Evolutionary conservation across 345 rosid genomes (phyloP).

Genomic region (Tarenaya hassleriana): DNA sequence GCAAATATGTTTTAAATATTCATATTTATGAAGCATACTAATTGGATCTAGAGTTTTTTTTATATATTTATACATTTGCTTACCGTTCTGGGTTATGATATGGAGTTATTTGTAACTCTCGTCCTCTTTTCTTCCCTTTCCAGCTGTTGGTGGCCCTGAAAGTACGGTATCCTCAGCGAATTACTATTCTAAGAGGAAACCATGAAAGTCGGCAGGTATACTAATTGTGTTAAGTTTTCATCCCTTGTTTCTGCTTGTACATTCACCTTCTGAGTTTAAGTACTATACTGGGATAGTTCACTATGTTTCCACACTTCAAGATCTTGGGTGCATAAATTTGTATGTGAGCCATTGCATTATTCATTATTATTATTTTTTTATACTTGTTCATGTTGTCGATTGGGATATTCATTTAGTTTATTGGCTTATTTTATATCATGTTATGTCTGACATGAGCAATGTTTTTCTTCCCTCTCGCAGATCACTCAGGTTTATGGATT

Average conservation of each 20-base stretch:
- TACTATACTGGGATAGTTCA: not conserved
- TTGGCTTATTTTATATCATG: slow-evolving; percentile 1
- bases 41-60: not conserved
- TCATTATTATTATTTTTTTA: not conserved
- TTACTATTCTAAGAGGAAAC: slow-evolving; percentile 95
- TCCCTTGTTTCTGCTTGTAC: slow-evolving; percentile 2
- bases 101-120: not conserved
- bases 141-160: slow-evolving; percentile 87
- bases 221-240: not conserved
- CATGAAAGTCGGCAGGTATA: slow-evolving; percentile 98
- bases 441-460: slow-evolving; percentile 12
- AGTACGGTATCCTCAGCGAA: slow-evolving; percentile 79
- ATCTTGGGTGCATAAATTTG: slow-evolving; percentile 8
- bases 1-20: not conserved
- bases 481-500: slow-evolving; percentile 99
- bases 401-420: slow-evolving; percentile 2
- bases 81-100: slow-evolving; percentile 8
- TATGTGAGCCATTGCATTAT: not conserved
- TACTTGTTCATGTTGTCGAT: too few species aligned
- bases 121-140: slow-evolving; percentile 16
- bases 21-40: not conserved
- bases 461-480: slow-evolving; percentile 38
- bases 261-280: slow-evolving; percentile 10
- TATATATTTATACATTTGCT: not conserved
- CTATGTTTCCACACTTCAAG: not conserved